phyloP scores from a whole-genome alignment of 2,329 filamentous ascomycete genomes.

The Ilyonectria destructans region DNA sequence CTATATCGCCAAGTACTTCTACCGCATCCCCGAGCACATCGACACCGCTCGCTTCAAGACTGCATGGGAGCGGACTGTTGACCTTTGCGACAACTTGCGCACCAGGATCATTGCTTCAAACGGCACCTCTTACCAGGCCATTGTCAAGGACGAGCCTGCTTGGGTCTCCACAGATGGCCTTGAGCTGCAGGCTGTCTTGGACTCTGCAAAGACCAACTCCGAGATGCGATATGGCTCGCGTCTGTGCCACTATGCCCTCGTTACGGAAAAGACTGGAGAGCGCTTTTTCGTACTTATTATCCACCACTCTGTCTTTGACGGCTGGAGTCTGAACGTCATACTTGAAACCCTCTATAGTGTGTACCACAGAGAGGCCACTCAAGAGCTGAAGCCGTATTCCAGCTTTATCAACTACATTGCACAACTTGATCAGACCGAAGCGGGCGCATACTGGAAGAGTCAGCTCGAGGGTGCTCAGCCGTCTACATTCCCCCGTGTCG shows the following conservation, averaged over 20 bases:
- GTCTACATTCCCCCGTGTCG: conserved; percentile 56
- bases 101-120: conserved; percentile 8
- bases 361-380: conserved; percentile 11
- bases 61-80: conserved; percentile 11
- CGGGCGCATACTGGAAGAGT: conserved; percentile 7
- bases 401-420: conserved; percentile 14
- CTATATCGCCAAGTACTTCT: conserved; percentile 29
- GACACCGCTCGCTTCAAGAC: background rate
- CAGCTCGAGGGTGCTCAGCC: conserved; percentile 42
- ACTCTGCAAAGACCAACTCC: conserved; percentile 19
- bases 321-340: conserved; percentile 18
- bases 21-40: conserved; percentile 9
- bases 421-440: background rate
- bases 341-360: background rate
- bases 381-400: conserved; percentile 1
- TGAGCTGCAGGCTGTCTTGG: background rate
- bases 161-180: conserved; percentile 4
- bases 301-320: conserved; percentile 18
- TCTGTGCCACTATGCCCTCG: conserved; percentile 12
- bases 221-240: conserved; percentile 14
- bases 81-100: conserved; percentile 8
- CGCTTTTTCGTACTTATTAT: conserved; percentile 17
- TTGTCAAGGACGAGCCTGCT: background rate
- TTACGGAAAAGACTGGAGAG: background rate
- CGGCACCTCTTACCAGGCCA: background rate